A percentile compares a stretch with the other conserved stretches of the same genome.
These are phyloP conservation scores for Claviceps digitariae DNA, from an alignment of 2,329 filamentous ascomycete genomes.

Conservation along the genomic window DNA sequence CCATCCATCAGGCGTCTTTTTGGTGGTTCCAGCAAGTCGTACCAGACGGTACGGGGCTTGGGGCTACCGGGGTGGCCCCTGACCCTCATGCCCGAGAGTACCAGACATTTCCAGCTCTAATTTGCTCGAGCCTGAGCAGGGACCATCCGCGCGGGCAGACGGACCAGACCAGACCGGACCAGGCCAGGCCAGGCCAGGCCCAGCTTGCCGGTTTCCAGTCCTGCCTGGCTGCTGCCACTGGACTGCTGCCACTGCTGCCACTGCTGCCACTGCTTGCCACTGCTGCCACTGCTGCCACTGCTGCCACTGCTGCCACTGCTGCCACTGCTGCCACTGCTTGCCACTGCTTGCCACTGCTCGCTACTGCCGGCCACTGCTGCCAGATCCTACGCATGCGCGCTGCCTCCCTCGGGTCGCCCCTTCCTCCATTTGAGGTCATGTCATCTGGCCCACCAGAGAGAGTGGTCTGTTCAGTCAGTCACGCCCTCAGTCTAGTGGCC, in stretches of 20 bases:
- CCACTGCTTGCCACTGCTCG: too few species aligned
- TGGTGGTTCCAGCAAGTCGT: too few species aligned
- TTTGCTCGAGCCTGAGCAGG: not conserved
- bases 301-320: too few species aligned
- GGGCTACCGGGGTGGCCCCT: not conserved
- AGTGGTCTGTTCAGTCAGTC: not conserved
- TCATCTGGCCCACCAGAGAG: not conserved
- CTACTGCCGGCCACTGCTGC: too few species aligned
- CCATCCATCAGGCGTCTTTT: not conserved
- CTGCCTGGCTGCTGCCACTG: not conserved
- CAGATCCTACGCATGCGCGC: too few species aligned
- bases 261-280: not conserved
- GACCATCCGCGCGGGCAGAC: not conserved
- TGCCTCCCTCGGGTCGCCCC: conserved; percentile 1
- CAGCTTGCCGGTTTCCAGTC: not conserved
- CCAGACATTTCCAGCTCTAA: not conserved
- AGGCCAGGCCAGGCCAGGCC: too few species aligned
- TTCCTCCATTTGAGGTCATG: not conserved
- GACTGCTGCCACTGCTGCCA: not conserved
- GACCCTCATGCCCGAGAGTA: too few species aligned
- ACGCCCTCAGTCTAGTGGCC: too few species aligned
- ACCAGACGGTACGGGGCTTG: too few species aligned
- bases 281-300: too few species aligned
- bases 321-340: too few species aligned
- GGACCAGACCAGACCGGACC: too few species aligned